phyloP scores from a whole-genome alignment of 495 filamentous ascomycete species.

The Annulohypoxylon nitens region DNA sequence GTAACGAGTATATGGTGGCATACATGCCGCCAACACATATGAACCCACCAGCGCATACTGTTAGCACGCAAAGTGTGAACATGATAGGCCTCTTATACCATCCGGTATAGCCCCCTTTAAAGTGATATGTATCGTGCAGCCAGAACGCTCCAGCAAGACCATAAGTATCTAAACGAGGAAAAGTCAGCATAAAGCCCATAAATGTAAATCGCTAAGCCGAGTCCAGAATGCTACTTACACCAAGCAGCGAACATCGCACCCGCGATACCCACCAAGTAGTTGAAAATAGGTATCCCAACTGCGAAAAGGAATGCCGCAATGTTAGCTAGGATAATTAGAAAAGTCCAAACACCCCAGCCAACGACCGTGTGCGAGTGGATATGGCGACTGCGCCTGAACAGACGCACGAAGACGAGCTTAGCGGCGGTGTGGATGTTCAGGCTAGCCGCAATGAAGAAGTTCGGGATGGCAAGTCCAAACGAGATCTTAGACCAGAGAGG shows the following conservation, averaged over 20 bases:
- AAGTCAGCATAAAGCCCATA: background rate
- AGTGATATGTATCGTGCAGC: conserved; percentile 56
- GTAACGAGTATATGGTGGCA: conserved; percentile 46
- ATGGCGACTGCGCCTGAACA: conserved; percentile 60
- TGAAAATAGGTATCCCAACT: conserved; percentile 74
- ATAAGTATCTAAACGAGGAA: conserved; percentile 56
- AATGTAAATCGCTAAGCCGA: background rate
- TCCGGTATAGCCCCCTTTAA: conserved; percentile 28
- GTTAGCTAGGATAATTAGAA: conserved; percentile 68
- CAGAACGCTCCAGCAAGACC: conserved; percentile 68
- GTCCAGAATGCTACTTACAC: conserved; percentile 43
- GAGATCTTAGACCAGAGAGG: conserved; percentile 72
- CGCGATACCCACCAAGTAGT: conserved; percentile 65
- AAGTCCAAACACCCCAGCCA: conserved; percentile 65
- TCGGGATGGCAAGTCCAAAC: conserved; percentile 80
- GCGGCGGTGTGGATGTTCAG: conserved; percentile 69
- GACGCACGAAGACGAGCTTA: conserved; percentile 75
- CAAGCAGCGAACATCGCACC: conserved; percentile 68
- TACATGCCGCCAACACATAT: conserved; percentile 52
- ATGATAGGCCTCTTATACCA: conserved; percentile 44
- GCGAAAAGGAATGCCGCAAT: conserved; percentile 73
- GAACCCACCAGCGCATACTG: conserved; percentile 48
- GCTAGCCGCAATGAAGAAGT: conserved; percentile 75
- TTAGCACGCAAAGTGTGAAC: conserved; percentile 45
- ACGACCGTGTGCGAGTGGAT: conserved; percentile 53